Percentiles rank a stretch among this genome's conserved stretches.
Conservation (phyloP, 495 filamentous ascomycete genomes). For the Aspergillus panamensis region DNA sequence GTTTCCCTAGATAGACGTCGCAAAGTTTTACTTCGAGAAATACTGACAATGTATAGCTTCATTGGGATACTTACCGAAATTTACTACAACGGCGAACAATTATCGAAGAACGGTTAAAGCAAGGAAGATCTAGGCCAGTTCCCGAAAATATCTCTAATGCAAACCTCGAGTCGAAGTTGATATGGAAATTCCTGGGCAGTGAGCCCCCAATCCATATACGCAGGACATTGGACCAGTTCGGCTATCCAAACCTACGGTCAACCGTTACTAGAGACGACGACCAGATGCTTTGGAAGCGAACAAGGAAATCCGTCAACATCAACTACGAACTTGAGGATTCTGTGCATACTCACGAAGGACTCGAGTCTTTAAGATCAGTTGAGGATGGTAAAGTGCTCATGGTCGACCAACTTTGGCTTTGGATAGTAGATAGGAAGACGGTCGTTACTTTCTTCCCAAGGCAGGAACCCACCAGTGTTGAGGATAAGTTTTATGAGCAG, state of each 20-base stretch:
- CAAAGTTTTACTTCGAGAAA: background rate
- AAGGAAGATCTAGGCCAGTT: conserved; percentile 57
- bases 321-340: conserved; percentile 29
- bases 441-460: conserved; percentile 58
- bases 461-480: conserved; percentile 40
- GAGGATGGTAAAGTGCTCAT: conserved; percentile 61
- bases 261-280: conserved; percentile 62
- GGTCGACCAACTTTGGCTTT: conserved; percentile 70
- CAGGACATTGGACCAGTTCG: conserved; percentile 64
- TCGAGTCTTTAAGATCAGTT: conserved; percentile 27
- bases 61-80: conserved; percentile 63
- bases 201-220: conserved; percentile 63
- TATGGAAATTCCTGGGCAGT: conserved; percentile 63
- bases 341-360: conserved; percentile 20
- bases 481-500: conserved; percentile 56
- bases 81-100: conserved; percentile 57
- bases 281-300: conserved; percentile 69
- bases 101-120: conserved; percentile 50
- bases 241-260: conserved; percentile 60
- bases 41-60: conserved; percentile 44
- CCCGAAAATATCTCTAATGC: conserved; percentile 52
- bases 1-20: conserved; percentile 22
- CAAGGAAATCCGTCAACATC: conserved; percentile 41
- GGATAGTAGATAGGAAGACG: conserved; percentile 59
- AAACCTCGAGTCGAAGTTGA: conserved; percentile 53